These are phyloP conservation scores for Geum urbanum DNA, from an alignment of 306 rosid genomes.

Conservation along the genomic window DNA sequence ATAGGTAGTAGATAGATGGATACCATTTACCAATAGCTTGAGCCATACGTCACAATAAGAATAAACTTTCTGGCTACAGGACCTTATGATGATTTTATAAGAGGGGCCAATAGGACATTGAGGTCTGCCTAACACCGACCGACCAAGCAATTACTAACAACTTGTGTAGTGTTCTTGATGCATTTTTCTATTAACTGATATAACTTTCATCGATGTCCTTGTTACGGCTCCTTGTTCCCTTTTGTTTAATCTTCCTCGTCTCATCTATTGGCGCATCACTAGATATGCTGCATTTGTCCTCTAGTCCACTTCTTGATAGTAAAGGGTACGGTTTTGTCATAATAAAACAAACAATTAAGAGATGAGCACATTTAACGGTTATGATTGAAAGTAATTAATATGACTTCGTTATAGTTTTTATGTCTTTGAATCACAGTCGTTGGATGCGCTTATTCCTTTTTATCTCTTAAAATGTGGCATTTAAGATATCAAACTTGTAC, in stretches of 20 bases:
- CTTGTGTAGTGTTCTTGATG: neutral
- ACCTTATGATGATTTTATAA: too few species aligned
- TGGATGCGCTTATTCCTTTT: too few species aligned
- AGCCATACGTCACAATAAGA: too few species aligned
- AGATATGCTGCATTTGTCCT: neutral
- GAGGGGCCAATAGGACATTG: neutral
- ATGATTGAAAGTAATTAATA: too few species aligned
- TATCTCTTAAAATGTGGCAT: too few species aligned
- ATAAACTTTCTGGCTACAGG: too few species aligned
- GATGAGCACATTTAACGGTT: too few species aligned
- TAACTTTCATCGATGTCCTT: neutral
- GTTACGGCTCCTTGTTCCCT: neutral
- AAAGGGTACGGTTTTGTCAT: neutral
- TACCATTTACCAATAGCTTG: too few species aligned
- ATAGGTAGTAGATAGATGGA: too few species aligned
- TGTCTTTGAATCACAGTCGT: too few species aligned
- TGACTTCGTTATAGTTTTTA: too few species aligned
- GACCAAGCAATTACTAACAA: neutral
- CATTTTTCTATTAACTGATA: neutral
- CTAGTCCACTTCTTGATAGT: neutral
- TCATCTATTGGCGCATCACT: neutral
- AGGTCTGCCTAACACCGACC: neutral
- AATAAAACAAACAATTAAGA: neutral
- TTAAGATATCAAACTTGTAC: too few species aligned
- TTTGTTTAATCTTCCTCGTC: neutral